Evolutionary conservation across 169 alveolate species (phyloP), one percentile per base, ranked within the genome.

Genomic region (Perkinsus marinus): DNA sequence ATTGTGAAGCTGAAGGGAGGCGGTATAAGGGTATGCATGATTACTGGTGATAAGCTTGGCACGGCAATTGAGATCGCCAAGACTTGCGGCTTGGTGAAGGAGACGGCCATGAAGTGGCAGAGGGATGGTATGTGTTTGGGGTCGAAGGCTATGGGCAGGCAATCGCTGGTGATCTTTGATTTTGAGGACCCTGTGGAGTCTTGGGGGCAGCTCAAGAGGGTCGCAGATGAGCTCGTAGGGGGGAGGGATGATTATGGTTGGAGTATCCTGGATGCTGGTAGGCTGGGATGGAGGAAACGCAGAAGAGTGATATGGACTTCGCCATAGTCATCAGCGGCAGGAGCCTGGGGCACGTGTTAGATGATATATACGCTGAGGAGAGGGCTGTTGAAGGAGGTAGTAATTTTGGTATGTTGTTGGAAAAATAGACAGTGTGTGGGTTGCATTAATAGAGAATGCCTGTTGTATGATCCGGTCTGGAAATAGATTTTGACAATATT

Each of bases 31-130:
- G 96, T 98, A 0, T 99, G 99, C 99, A 98, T 99, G 98, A 96
- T 99, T n/a, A 99, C 99, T 16, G 99, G 99, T 30, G 99, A 99
- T 95, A 99, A 99, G 95, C 98, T 98, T 36, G 99, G 98, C 95
- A 99, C 99, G 3, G 99, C 99, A 0, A 97, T 97, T 57, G 98
- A 99, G 93, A 98, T 98, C 93, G 98, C 99, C 17, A 98, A 97
- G 39, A 96, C 99, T 36, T 98, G 99, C 26, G 99, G 99, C 43
- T 95, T 98, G 30, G 98, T 57, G 36, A 13, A 57, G 5, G 79
- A 57, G 34, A 2, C 5, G 5, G 79, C 79, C 22, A 30, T 2
- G 30, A 30, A 19, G 7, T 57, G 46, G 46, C 10, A 13, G 3
- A 30, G 7, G 36, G 79, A 57, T 19, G 34, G 79, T 26, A 30